Evolutionary conservation across 176 grass and related monocot genomes (phyloP).

Genomic region (Musa beccarii): DNA sequence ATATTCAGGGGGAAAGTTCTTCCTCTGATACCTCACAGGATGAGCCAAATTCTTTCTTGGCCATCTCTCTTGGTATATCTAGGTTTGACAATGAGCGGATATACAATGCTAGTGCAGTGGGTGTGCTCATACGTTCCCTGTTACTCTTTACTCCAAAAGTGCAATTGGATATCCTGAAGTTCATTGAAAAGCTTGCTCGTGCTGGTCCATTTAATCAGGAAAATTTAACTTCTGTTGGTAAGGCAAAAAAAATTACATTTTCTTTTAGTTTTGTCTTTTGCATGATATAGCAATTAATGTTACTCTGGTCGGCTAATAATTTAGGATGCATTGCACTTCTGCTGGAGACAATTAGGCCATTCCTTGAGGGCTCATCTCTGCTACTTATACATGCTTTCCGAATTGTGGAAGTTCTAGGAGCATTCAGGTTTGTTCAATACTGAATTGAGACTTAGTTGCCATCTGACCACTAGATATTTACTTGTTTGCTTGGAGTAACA

Average conservation of each 20-base stretch:
- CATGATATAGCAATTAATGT: conserved; percentile 12
- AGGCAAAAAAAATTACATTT: conserved; percentile 23
- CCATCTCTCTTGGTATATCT: conserved; percentile 61
- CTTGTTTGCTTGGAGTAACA: conserved; percentile 14
- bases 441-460: background rate
- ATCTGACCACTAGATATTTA: background rate
- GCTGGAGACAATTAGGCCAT: conserved; percentile 84
- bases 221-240: conserved; percentile 97
- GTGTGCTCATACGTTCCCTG: conserved; percentile 68
- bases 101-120: conserved; percentile 89
- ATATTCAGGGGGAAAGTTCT: conserved; percentile 44
- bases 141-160: conserved; percentile 94
- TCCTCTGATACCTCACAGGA: conserved; percentile 45
- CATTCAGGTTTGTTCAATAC: conserved; percentile 57
- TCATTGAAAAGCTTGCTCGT: conserved; percentile 82
- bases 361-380: conserved; percentile 83
- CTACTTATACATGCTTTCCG: conserved; percentile 84
- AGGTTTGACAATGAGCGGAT: conserved; percentile 67
- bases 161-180: conserved; percentile 72
- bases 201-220: conserved; percentile 90
- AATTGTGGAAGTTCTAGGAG: conserved; percentile 92
- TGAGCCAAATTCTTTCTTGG: conserved; percentile 52
- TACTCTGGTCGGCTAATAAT: conserved; percentile 28
- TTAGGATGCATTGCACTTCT: conserved; percentile 89
- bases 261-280: background rate